Evolutionary conservation across 2,329 filamentous ascomycete genomes (phyloP), one percentile per base, ranked within the genome.

Genomic region (Monilinia polystroma): DNA sequence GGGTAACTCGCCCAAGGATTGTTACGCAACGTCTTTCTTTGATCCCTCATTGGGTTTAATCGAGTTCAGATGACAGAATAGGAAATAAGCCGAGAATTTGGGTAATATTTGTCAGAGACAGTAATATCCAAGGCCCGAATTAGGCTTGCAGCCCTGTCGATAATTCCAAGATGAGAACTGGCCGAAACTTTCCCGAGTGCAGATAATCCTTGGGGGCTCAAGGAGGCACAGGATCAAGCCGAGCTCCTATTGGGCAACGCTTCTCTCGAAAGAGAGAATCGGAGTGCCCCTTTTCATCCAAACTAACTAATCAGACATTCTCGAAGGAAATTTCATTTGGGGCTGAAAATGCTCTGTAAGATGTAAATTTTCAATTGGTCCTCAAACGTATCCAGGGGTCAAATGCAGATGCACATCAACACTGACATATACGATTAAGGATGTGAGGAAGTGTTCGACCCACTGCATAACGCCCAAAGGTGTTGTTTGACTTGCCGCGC

Each of bases 1-100:
- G 23, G 20, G 32, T 23, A 2, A 23, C 16, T 26, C 14, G 12
- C 38, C 20, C 18, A 45, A 60, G 43, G 38, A 18, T 32, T 32
- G 35, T 35, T 52, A 43, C 23, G 43, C 45, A 12, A 43, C 43
- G 10, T 35, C 35, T 59, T 26, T 18, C 43, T 35, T 18, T 18
- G 47, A 29, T 23, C 10, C 12, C 4, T 41, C 26, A 49, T 57
- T 54, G 10, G 23, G 41, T 5, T 20, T 5, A 20, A 41, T n/a
- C 6, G 23, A 47, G 8, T 52, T n/a, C 11, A 45, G 2, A 23
- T 60, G 18, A 45, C 38, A 29, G 12, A 66, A 52, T 43, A 60
- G 64, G 64, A 53, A 66, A 45, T 47, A 60, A 38, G 26, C 55
- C 55, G 55, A 60, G n/a, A 38, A 18, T 60, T 53, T 16, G 53